phyloP scores from a whole-genome alignment of 2,329 filamentous ascomycete species.

The Arthrobotrys sinensis region DNA sequence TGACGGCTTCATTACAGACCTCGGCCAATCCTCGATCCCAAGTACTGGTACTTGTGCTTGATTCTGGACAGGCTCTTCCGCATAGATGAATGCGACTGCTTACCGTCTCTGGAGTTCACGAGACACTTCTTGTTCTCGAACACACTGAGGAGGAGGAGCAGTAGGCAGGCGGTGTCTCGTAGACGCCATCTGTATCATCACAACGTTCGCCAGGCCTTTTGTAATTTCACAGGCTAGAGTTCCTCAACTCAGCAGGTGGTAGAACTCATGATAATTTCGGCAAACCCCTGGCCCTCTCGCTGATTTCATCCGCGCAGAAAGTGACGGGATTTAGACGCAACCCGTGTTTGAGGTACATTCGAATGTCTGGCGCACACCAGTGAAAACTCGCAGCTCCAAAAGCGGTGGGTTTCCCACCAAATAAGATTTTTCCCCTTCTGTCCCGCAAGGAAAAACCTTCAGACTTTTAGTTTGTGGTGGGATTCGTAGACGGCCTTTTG shows the following conservation, averaged over 20 bases:
- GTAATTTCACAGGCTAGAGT: slow-evolving; percentile 60
- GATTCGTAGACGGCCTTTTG: slow-evolving; percentile 14
- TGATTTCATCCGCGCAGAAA: slow-evolving; percentile 53
- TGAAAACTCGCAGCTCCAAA: slow-evolving; percentile 5
- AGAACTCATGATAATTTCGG: slow-evolving; percentile 54
- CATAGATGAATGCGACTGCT: slow-evolving; percentile 29
- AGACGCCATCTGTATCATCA: slow-evolving; percentile 58
- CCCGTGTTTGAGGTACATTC: slow-evolving; percentile 51
- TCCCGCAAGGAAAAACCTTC: slow-evolving; percentile 25
- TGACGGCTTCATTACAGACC: slow-evolving; percentile 41
- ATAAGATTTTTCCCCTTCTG: background rate
- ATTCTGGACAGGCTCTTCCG: slow-evolving; percentile 1
- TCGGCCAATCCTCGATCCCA: slow-evolving; percentile 48
- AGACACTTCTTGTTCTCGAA: slow-evolving; percentile 11
- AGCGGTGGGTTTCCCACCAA: slow-evolving; percentile 33
- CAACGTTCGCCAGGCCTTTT: slow-evolving; percentile 30
- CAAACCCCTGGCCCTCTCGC: slow-evolving; percentile 44
- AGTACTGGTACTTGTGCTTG: slow-evolving; percentile 26
- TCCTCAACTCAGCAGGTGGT: slow-evolving; percentile 57
- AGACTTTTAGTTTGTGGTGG: background rate
- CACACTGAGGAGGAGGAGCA: background rate
- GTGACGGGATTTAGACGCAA: slow-evolving; percentile 61
- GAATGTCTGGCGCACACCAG: slow-evolving; percentile 27
- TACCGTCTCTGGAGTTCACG: slow-evolving; percentile 40
- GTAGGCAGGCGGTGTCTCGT: slow-evolving; percentile 55